phyloP scores from a whole-genome alignment of 495 filamentous ascomycete species.

The Aspergillus mulundensis region DNA sequence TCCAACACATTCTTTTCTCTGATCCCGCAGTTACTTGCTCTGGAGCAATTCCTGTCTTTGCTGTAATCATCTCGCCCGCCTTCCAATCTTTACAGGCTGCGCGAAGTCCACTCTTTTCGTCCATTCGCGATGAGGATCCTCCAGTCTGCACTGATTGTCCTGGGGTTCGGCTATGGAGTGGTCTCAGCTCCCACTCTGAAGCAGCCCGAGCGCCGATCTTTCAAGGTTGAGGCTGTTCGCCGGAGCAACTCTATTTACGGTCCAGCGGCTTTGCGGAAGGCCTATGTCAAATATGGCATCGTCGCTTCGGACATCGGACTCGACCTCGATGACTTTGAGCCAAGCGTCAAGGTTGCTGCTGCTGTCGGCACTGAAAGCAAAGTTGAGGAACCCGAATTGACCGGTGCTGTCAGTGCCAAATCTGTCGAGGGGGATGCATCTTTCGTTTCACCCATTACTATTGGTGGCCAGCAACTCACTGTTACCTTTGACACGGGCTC shows the following conservation, averaged over 20 bases:
- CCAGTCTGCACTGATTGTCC: constrained; percentile 25
- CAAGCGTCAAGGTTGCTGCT: constrained; percentile 22
- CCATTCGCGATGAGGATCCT: constrained; percentile 28
- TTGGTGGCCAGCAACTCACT: constrained; percentile 70
- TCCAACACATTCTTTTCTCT: constrained; percentile 18
- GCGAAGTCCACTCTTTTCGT: constrained; percentile 6
- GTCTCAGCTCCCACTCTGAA: constrained; percentile 28
- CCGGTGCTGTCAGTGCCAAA: constrained; percentile 56
- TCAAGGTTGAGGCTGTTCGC: constrained; percentile 56
- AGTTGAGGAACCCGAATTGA: constrained; percentile 26
- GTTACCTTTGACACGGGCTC: constrained; percentile 84
- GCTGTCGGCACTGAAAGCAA: constrained; percentile 17
- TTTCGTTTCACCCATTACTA: constrained; percentile 65
- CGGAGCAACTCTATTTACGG: constrained; percentile 54
- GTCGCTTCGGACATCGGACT: constrained; percentile 21
- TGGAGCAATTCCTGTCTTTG: constrained; percentile 21
- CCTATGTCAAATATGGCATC: constrained; percentile 62
- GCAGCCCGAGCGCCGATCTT: constrained; percentile 39
- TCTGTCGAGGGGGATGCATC: constrained; percentile 61
- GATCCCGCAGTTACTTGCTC: constrained; percentile 15
- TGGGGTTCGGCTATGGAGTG: constrained; percentile 37
- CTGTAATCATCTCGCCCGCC: not conserved
- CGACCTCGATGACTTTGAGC: constrained; percentile 36
- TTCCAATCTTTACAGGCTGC: constrained; percentile 2
- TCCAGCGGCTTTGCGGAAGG: constrained; percentile 53